Evolutionary conservation across 345 rosid species (phyloP), one percentile per base, ranked within the genome.

Genomic region (Sapria himalayana): DNA sequence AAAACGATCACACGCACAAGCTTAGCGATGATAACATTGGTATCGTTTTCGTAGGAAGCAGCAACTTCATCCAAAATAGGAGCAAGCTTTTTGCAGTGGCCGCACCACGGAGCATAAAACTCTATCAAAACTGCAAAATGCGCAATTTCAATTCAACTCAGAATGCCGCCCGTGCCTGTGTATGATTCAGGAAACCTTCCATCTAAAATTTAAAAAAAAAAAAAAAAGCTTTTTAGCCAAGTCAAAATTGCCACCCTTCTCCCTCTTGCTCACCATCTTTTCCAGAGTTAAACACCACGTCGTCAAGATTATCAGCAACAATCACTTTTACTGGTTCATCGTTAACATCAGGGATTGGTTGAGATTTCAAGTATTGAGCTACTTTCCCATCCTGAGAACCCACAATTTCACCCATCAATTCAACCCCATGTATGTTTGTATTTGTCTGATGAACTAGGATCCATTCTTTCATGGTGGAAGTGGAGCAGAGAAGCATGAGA

Each of bases 21-120:
- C 66, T 84, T 89, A 16, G 85, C 93, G 19, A 89, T 73, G 56
- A 76, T 36, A 31, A 89, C 67, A 39, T 44, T 59, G 41, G 79
- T 52, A 57, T 77, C 78, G 8, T 52, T 73, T 59, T 73, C 49
- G 44, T 46, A 89, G 0, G 92, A 71, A 39, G 64, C 40, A 18
- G 95, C 95, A 25, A 89, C 85, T 71, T 84, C 95, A 50, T 84
- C 93, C 67, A 89, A 67, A 59, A 89, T 74, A 2, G 99, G 95
- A 3, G 93, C 99, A 65, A 89, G 46, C 17, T 72, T 63, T 48
- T 84, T 64, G 78, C 95, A 89, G 50, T 89, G 93, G 52, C 99
- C 99, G 54, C 95, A 89, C 99, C 99, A 79, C 0, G 95, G 95
- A 33, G 99, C 95, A 43, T 89, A 89, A 46, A 89, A 89, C 61